Base-by-base conservation (phyloP, 106 monocot genomes). In the Vanilla planifolia region DNA sequence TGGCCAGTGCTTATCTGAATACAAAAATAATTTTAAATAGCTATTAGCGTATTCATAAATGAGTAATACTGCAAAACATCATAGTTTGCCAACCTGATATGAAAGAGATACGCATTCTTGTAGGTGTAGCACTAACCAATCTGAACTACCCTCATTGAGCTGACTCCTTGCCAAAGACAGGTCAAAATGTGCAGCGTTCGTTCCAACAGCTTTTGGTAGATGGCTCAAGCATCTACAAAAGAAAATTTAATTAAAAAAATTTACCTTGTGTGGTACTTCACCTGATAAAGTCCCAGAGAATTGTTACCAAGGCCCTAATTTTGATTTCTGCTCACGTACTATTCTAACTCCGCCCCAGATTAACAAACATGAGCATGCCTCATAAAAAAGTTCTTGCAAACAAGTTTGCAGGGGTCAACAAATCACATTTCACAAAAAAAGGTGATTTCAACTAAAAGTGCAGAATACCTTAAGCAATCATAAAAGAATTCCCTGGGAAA, bases 101-200 rank as follows among this genome's bases (percentile, higher is more conserved):
- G 91, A 81, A 64, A 98, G 74, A 37, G 91, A 88, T 19, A 98
- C 47, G 34, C 91, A 55, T 52, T 92, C 91, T 60, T 98, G 88
- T 59, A 98, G 72, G 68, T 85, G 81, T 60, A 92, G 70, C 43
- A 98, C 91, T 55, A 98, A 81, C 77, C 78, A 98, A 80, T 98
- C 91, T 46, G 8, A 28, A 13, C 55, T 47, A 16, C 65, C 79
- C 13, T 70, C 59, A 22, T 65, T 14, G 60, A 32, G 37, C 20
- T 51, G 64, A 50, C 6, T 89, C 69, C 90, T 87, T 39, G 96
- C 96, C n/a, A 92, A 66, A 39, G 76, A 51, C 29, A 92, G 72
- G 37, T 98, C 85, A 80, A 92, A 92, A 80, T 98, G 96, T 53
- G 81, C 79, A 62, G 88, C 81, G 29, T 92, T 76, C 55, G 70